Percentiles rank a stretch among this genome's conserved stretches.
These are phyloP conservation scores for Xylariaceae sp. DNA, from an alignment of 2,329 filamentous ascomycete genomes.

Conservation along the genomic window DNA sequence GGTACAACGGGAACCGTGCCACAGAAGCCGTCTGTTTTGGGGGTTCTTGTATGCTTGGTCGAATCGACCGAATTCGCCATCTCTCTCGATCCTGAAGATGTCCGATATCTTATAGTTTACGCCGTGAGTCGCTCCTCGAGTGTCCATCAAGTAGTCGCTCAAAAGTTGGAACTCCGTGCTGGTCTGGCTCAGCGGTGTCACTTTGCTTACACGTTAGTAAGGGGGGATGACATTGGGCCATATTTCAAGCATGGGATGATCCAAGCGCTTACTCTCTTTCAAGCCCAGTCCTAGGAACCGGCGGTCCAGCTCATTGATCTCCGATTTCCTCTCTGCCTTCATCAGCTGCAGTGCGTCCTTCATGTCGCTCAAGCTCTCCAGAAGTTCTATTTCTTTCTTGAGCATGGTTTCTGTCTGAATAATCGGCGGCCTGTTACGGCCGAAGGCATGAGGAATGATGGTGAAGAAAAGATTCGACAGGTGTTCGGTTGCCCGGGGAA, in stretches of 20 bases:
- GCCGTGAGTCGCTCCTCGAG: conserved; percentile 62
- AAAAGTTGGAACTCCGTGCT: conserved; percentile 62
- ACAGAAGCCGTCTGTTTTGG: conserved; percentile 68
- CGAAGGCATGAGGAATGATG: conserved; percentile 71
- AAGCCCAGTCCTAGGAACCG: conserved; percentile 68
- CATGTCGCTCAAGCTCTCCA: conserved; percentile 80
- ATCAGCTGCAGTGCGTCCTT: conserved; percentile 74
- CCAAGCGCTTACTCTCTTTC: conserved; percentile 49
- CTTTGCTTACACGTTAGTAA: conserved; percentile 1
- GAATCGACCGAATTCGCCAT: conserved; percentile 67
- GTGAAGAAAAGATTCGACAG: conserved; percentile 78
- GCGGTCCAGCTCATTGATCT: conserved; percentile 61
- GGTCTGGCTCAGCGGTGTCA: conserved; percentile 58
- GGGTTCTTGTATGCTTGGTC: conserved; percentile 46
- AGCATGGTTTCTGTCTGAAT: conserved; percentile 53
- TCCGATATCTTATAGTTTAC: conserved; percentile 57
- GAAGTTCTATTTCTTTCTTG: conserved; percentile 71
- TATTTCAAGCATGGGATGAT: conserved; percentile 2
- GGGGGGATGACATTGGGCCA: too few species aligned
- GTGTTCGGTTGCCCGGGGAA: conserved; percentile 45
- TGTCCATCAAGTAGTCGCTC: conserved; percentile 59
- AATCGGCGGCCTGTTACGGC: conserved; percentile 65
- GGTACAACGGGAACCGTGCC: conserved; percentile 79
- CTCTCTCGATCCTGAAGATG: conserved; percentile 77
- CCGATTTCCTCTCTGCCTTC: conserved; percentile 53